A percentile compares a stretch with the other conserved stretches of the same genome.
Conservation (phyloP, 768 basidiomycete genomes). For the Coprinellus aureogranulatus region DNA sequence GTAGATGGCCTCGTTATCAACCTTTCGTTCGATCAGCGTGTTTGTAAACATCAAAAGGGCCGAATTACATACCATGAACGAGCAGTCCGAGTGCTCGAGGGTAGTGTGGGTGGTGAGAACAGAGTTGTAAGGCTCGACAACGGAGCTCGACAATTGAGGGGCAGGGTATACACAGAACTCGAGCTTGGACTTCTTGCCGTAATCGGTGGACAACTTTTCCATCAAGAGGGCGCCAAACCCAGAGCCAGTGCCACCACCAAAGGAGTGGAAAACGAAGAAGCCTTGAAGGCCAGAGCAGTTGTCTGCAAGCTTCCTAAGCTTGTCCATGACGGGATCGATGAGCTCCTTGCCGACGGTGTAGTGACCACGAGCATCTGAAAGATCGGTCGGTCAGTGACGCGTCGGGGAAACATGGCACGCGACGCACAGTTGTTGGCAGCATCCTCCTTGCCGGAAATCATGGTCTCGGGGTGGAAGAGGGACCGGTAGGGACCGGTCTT, state of each 20-base stretch:
- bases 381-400: slow-evolving; percentile 2
- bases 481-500: slow-evolving; percentile 92
- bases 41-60: background rate
- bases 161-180: slow-evolving; percentile 99
- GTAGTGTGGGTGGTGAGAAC: slow-evolving; percentile 97
- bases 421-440: slow-evolving; percentile 95
- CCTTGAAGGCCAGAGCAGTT: slow-evolving; percentile 98
- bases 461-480: slow-evolving; percentile 98
- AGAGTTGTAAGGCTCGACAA: slow-evolving; percentile 98
- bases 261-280: slow-evolving; percentile 99
- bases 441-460: slow-evolving; percentile 98
- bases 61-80: slow-evolving; percentile 78
- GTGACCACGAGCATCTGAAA: slow-evolving; percentile 92
- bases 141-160: slow-evolving; percentile 63
- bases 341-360: slow-evolving; percentile 99
- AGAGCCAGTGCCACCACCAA: slow-evolving; percentile 99
- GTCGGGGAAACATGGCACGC: background rate
- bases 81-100: slow-evolving; percentile 98
- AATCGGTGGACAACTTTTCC: slow-evolving; percentile 95
- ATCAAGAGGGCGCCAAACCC: slow-evolving; percentile 97
- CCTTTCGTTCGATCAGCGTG: slow-evolving; percentile 32
- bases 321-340: slow-evolving; percentile 96
- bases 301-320: slow-evolving; percentile 93
- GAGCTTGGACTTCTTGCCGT: slow-evolving; percentile 98
- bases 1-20: slow-evolving; percentile 94